These are phyloP conservation scores for Rhodomyrtus tomentosa DNA, from an alignment of 345 rosid genomes.

Conservation along the genomic window DNA sequence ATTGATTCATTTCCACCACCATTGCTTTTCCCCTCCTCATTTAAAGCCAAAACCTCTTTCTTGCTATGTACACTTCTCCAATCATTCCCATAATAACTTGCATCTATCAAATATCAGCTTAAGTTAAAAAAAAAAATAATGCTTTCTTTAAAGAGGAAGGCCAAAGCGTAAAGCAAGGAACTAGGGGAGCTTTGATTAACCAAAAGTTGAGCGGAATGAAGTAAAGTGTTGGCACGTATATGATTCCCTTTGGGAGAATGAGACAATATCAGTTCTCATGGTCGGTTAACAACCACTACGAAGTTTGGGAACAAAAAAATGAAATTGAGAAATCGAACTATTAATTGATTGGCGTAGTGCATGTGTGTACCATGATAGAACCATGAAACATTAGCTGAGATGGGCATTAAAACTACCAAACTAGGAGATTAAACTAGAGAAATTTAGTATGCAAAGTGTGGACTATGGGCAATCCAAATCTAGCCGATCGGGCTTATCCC, in stretches of 20 bases:
- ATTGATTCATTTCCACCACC: neutral
- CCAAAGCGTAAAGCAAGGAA: neutral
- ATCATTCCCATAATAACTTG: neutral
- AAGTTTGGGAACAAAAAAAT: neutral
- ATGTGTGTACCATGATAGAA: neutral
- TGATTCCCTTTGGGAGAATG: neutral
- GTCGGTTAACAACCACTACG: neutral
- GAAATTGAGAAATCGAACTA: neutral
- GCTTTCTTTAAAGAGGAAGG: neutral
- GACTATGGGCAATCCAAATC: neutral
- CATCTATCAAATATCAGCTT: neutral
- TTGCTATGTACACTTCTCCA: neutral
- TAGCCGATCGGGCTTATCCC: neutral
- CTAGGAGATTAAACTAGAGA: neutral
- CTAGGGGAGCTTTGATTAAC: neutral
- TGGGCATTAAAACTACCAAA: neutral
- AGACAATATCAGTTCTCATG: neutral
- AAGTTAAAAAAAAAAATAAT: no score
- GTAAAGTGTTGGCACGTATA: neutral
- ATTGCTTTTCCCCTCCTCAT: neutral
- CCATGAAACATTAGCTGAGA: neutral
- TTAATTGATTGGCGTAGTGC: neutral
- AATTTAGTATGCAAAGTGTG: neutral
- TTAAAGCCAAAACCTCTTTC: neutral
- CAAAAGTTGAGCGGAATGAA: neutral